These are phyloP conservation scores for Penstemon newberryi DNA, from an alignment of 257 asterid species.

Conservation along the genomic window DNA sequence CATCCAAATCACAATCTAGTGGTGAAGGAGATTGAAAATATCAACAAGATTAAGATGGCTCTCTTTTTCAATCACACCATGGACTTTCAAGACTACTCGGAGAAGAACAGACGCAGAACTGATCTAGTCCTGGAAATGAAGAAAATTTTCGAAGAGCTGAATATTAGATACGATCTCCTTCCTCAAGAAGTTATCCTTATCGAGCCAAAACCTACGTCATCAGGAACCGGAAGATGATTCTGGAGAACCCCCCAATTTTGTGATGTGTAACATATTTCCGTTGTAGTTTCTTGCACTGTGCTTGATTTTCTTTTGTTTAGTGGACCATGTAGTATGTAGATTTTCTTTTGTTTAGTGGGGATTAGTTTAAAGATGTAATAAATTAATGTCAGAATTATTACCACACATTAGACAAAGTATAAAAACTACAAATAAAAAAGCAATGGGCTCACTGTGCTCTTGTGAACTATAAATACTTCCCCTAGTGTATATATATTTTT, in stretches of 20 bases:
- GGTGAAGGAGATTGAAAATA: conserved; percentile 84
- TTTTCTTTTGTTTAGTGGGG: too few relatives aligned
- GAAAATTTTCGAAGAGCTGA: conserved; percentile 72
- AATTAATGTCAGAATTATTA: too few relatives aligned
- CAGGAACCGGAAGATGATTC: conserved; percentile 40
- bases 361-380: too few relatives aligned
- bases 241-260: not conserved
- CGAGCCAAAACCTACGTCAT: conserved; percentile 35
- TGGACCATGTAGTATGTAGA: too few relatives aligned
- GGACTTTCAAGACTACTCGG: conserved; percentile 73
- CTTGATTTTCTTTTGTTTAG: too few relatives aligned
- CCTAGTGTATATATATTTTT: too few relatives aligned
- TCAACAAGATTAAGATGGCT: conserved; percentile 85
- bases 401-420: too few relatives aligned
- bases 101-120: conserved; percentile 62
- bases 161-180: conserved; percentile 69
- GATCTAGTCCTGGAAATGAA: conserved; percentile 74
- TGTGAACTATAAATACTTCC: too few relatives aligned
- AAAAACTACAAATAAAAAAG: too few relatives aligned
- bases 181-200: conserved; percentile 71
- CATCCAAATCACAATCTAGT: conserved; percentile 82
- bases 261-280: too few relatives aligned
- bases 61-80: conserved; percentile 69
- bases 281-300: too few relatives aligned
- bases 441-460: too few relatives aligned